Evolutionary conservation across 208 protist genomes (phyloP).

Genomic region (Chromosphaera perkinsii): DNA sequence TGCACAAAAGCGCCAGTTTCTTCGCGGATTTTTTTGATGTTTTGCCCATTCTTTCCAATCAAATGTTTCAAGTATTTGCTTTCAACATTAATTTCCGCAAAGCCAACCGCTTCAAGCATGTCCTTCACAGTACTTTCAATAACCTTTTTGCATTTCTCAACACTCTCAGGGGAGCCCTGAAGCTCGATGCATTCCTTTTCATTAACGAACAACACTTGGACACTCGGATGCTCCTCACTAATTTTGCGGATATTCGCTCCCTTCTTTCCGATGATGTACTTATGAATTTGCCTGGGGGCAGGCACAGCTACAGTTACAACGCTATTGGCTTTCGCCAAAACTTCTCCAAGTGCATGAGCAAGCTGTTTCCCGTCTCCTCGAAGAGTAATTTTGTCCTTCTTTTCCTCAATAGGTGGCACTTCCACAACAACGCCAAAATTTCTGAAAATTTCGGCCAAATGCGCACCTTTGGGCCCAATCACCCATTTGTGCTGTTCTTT

Average conservation of each 20-base stretch:
- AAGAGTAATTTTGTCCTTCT: background rate
- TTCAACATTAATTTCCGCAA: conserved; percentile 5
- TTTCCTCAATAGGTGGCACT: background rate
- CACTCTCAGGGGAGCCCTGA: background rate
- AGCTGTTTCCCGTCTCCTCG: background rate
- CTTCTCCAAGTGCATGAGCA: background rate
- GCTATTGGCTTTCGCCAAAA: background rate
- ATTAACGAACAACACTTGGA: background rate
- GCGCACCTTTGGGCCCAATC: background rate
- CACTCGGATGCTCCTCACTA: background rate
- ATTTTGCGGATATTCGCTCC: conserved; percentile 22
- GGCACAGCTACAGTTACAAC: background rate
- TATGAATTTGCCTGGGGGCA: background rate
- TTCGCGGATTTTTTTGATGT: conserved; percentile 7
- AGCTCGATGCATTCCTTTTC: background rate
- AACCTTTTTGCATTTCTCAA: no score
- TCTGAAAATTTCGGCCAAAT: background rate
- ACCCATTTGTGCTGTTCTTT: conserved; percentile 9
- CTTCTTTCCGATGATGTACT: conserved; percentile 15
- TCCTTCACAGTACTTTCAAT: background rate
- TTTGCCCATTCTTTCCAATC: conserved; percentile 25
- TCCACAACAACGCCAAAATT: background rate
- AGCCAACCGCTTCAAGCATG: background rate
- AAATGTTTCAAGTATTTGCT: conserved; percentile 6
- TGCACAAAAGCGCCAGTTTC: background rate